Percentiles rank a stretch among this genome's conserved stretches.
phyloP scores from a whole-genome alignment of 2,329 filamentous ascomycete species.

The Hypoxylon sp. region DNA sequence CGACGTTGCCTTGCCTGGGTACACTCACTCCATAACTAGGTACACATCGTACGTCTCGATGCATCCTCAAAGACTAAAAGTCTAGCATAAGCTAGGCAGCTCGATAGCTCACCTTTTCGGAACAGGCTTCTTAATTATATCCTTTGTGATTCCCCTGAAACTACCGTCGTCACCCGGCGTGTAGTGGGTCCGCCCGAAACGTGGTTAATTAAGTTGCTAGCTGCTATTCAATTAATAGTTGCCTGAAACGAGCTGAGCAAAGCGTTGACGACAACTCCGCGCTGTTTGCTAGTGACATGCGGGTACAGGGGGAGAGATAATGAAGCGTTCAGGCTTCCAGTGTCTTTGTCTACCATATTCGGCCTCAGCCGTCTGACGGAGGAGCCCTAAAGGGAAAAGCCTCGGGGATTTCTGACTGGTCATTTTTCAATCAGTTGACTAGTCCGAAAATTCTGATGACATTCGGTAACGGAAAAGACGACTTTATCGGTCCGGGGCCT shows the following conservation, averaged over 20 bases:
- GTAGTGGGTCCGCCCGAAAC: slow-evolving; percentile 7
- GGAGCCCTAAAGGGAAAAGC: slow-evolving; percentile 10
- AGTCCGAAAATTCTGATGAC: slow-evolving; percentile 22
- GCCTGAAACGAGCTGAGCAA: slow-evolving; percentile 24
- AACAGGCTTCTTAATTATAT: slow-evolving; percentile 13
- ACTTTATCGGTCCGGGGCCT: slow-evolving; percentile 20
- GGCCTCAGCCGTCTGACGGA: slow-evolving; percentile 35
- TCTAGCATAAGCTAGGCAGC: slow-evolving; percentile 2
- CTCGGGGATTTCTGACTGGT: slow-evolving; percentile 34
- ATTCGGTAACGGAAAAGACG: slow-evolving; percentile 19
- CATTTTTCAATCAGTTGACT: slow-evolving; percentile 38
- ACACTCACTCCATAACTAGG: neutral
- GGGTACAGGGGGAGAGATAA: slow-evolving; percentile 5
- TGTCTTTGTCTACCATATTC: slow-evolving; percentile 19
- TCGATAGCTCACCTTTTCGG: neutral
- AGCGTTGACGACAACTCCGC: slow-evolving; percentile 11
- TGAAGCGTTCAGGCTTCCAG: slow-evolving; percentile 17
- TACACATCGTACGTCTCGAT: neutral
- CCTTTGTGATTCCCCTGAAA: slow-evolving; percentile 8
- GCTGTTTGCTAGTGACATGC: slow-evolving; percentile 11
- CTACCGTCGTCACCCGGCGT: slow-evolving; percentile 13
- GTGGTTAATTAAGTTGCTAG: slow-evolving; percentile 5
- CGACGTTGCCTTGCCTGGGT: neutral
- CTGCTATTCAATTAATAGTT: slow-evolving; percentile 14
- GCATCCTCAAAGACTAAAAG: slow-evolving; percentile 7